Base-by-base conservation (phyloP, 805 yeast species). In the Cyberlindnera maritima region DNA sequence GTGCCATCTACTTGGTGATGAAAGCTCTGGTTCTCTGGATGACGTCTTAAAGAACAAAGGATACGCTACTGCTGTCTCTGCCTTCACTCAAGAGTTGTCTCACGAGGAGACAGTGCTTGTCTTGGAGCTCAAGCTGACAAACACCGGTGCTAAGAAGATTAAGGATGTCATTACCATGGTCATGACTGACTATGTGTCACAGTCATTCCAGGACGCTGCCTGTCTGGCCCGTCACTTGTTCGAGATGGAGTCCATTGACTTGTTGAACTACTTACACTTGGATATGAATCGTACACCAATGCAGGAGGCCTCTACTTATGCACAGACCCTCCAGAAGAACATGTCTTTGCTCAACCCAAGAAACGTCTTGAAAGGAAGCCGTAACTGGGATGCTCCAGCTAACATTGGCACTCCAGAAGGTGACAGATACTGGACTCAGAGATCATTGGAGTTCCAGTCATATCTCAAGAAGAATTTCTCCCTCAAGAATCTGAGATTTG, bases 1-100 rank as follows among this genome's bases (percentile, higher is more conserved):
- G 83, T 72, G 80, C 44, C 76, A 76, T 39, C 44, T 84, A 0
- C 63, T 83, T 41, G 92, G 92, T 1, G 82, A 80, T 60, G 92
- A 85, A 63, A 64, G 80, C 4, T 46, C 53, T 2, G 75, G 74
- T 0, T 77, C 88, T 0, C 57, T 85, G 6, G 74, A 75, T 50
- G 61, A 70, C 5, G 57, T 55, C 15, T 62, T 81, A 10, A 65
- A 64, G 18, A 15, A 41, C 49, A 4, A 58, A 54, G 34, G 72
- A 65, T 18, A 70, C 63, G 48, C 69, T 70, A 61, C 69, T 1
- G 59, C 65, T 0, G 63, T 79, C 3, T 56, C 59, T 35, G 78
- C 83, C 0, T 78, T 64, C 48, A 57, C 65, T 1, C 75, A 79
- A 18, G 50, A 57, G 2, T 54, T 77, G 23, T 54, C 76, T 2